Conservation (phyloP, 2,329 filamentous ascomycete genomes). For the Colletotrichum sp. region DNA sequence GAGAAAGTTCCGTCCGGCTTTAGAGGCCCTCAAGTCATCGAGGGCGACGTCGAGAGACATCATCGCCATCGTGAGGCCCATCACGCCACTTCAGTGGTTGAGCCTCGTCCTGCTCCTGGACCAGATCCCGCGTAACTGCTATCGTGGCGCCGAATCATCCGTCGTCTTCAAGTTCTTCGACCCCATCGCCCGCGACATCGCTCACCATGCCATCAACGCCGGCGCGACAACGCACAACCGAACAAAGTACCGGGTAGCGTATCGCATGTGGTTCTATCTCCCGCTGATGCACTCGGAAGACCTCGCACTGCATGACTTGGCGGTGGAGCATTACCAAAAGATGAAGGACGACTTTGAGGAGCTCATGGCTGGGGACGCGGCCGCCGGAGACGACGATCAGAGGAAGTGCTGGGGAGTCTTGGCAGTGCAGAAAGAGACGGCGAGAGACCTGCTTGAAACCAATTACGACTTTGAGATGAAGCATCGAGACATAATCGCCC, state of each 20-base stretch:
- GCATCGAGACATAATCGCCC: constrained; percentile 55
- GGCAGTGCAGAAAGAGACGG: constrained; percentile 27
- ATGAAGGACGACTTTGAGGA: constrained; percentile 37
- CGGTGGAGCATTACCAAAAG: constrained; percentile 33
- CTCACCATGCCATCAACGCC: constrained; percentile 36
- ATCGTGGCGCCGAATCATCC: constrained; percentile 50
- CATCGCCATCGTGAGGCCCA: constrained; percentile 29
- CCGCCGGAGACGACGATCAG: constrained; percentile 27
- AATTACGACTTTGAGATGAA: constrained; percentile 41
- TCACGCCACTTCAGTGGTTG: constrained; percentile 43
- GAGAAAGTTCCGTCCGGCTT: constrained; percentile 32
- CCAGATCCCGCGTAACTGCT: constrained; percentile 67
- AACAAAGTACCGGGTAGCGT: constrained; percentile 38
- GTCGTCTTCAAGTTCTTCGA: constrained; percentile 62
- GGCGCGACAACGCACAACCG: constrained; percentile 32
- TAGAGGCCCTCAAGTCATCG: constrained; percentile 36
- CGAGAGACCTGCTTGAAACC: constrained; percentile 26
- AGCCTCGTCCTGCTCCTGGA: constrained; percentile 64
- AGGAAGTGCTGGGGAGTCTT: constrained; percentile 31
- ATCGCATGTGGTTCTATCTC: constrained; percentile 63
- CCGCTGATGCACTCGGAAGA: constrained; percentile 66
- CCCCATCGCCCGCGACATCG: constrained; percentile 52
- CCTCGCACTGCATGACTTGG: constrained; percentile 45
- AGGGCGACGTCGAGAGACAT: constrained; percentile 32
- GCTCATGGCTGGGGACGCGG: constrained; percentile 31